Base-by-base conservation (phyloP, 1,139 yeast species). In the Saccharomycopsis crataegensis region DNA sequence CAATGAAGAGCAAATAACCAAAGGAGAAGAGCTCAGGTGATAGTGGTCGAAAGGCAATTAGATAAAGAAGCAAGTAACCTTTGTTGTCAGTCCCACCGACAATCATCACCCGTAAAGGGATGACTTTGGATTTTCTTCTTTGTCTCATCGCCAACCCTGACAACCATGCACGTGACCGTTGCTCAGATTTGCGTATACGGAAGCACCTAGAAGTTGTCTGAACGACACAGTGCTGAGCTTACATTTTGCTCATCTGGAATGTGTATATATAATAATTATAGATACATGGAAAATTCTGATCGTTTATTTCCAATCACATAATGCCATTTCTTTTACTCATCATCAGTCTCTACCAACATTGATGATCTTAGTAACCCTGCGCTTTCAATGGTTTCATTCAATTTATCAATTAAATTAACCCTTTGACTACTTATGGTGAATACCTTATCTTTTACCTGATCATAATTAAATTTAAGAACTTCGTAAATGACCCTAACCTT, bases 351-450 rank as follows among this genome's bases (percentile, higher is more conserved):
- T 48, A 91, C 74, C 56, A 90, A 70, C 12, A 93, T 71, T 52
- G 91, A 83, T 45, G 96, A 90, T 66, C 90, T 93, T 64, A 82
- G 80, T 59, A 94, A 75, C 1, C 88, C 90, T 0, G 93, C 88
- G 6, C 80, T 86, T 49, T 75, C 82, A n/a, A 93, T 77, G 1
- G 89, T 78, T 57, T 70, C 62, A 50, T 79, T 80, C 52, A 86
- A 67, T 46, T 77, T 75, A 1, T 78, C 81, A 31, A 85, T 74
- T 53, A 93, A 73, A 64, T 86, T 85, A 52, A 77, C 78, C 34
- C 94, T 82, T 80, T 62, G 79, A 63, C 81, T 77, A 9, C 90
- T 81, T 46, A 87, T 72, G 43, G 80, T 77, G 59, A 93, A 86
- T 52, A 77, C 71, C 33, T 71, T 70, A 44, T 72, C 69, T 8